A percentile compares a stretch with the other conserved stretches of the same genome.
Evolutionary conservation across 176 grass and related monocot genomes (phyloP).

Genomic region (bread wheat (Triticum aestivum)): DNA sequence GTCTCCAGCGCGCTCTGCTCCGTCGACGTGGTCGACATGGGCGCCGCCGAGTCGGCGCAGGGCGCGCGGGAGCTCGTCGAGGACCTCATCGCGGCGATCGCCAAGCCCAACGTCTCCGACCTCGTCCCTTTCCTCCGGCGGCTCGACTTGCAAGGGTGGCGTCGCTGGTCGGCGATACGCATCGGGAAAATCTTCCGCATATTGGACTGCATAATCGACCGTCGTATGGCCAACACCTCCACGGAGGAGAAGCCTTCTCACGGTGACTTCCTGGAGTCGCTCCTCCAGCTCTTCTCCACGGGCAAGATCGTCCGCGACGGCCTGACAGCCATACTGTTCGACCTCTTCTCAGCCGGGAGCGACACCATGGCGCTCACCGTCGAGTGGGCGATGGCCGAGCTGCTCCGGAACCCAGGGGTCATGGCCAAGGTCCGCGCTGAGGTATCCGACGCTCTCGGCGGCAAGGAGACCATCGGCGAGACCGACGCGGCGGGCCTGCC

Average conservation of each 20-base stretch:
- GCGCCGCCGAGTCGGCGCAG: not conserved
- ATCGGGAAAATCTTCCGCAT: not conserved
- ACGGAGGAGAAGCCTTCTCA: not conserved
- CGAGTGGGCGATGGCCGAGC: not conserved
- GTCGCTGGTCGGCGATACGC: not conserved
- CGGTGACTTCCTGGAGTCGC: constrained; percentile 32
- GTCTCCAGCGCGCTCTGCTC: constrained; percentile 35
- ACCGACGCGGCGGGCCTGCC: not conserved
- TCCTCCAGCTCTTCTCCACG: constrained; percentile 9
- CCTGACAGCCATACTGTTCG: not conserved
- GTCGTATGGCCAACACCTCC: not conserved
- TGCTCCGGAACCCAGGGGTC: not conserved
- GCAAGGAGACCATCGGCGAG: not conserved
- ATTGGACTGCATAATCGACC: constrained; percentile 28
- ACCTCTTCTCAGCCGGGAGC: not conserved
- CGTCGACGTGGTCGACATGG: constrained; percentile 27
- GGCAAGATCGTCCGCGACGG: not conserved
- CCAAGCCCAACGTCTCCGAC: constrained; percentile 34
- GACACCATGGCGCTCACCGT: not conserved
- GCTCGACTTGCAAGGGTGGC: constrained; percentile 29
- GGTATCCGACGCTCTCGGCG: not conserved
- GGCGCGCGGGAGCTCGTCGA: constrained; percentile 9
- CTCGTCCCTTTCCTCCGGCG: constrained; percentile 31
- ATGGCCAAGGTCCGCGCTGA: not conserved
- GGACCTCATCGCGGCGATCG: not conserved